Percentiles rank a stretch among this genome's conserved stretches.
Evolutionary conservation across 2,329 filamentous ascomycete genomes (phyloP).

Genomic region (Arachnopeziza araneosa): DNA sequence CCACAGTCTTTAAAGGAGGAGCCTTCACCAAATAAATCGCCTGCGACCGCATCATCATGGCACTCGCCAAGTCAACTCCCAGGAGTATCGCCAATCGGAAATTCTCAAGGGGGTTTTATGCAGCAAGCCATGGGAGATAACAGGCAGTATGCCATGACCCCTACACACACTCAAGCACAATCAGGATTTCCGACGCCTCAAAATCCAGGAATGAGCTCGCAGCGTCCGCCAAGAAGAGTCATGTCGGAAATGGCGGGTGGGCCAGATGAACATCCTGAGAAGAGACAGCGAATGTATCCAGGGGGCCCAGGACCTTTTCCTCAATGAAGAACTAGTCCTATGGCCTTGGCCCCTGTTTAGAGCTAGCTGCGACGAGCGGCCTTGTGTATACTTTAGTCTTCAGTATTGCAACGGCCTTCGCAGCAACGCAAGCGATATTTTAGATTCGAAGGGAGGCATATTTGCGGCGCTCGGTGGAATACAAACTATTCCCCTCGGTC

Average conservation of each 20-base stretch:
- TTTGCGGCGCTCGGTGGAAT: constrained; percentile 12
- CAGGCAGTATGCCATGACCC: constrained; percentile 26
- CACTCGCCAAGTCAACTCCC: constrained; percentile 29
- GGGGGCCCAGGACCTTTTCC: constrained; percentile 18
- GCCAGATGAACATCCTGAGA: constrained; percentile 27
- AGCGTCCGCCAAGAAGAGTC: constrained; percentile 26
- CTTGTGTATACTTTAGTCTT: constrained; percentile 12
- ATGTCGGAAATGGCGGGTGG: constrained; percentile 27
- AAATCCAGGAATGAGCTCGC: constrained; percentile 16
- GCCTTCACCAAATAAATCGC: constrained; percentile 29
- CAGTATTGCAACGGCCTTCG: neutral
- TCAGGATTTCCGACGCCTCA: constrained; percentile 16
- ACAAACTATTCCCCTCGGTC: constrained; percentile 2
- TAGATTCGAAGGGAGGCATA: constrained; percentile 1
- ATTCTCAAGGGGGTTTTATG: constrained; percentile 21
- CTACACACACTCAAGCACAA: constrained; percentile 23
- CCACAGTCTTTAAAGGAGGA: constrained; percentile 30
- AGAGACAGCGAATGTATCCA: constrained; percentile 29
- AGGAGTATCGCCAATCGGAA: constrained; percentile 25
- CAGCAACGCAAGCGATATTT: neutral
- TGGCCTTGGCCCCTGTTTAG: neutral
- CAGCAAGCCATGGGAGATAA: constrained; percentile 25
- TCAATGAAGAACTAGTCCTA: constrained; percentile 9
- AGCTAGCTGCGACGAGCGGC: neutral
- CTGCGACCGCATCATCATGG: constrained; percentile 28